A percentile compares a stretch with the other conserved stretches of the same genome.
Conservation (phyloP, 495 filamentous ascomycete species). For the Neurospora sp. region DNA sequence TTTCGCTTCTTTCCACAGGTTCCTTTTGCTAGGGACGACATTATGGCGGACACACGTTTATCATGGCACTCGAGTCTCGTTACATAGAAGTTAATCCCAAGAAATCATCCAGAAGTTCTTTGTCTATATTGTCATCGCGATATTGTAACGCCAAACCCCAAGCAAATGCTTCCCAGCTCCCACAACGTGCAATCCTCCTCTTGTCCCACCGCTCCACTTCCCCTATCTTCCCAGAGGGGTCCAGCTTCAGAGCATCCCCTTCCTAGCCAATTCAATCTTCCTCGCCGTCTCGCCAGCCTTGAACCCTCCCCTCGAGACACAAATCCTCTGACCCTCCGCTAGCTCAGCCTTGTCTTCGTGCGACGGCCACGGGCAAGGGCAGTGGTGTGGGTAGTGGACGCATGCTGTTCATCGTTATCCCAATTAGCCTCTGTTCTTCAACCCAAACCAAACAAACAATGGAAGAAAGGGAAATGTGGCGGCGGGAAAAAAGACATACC, state of each 20-base stretch:
- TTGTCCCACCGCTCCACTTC: neutral
- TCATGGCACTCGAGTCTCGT: neutral
- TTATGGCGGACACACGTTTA: neutral
- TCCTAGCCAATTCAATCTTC: constrained; percentile 72
- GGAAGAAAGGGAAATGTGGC: neutral
- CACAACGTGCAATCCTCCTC: neutral
- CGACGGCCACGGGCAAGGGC: constrained; percentile 72
- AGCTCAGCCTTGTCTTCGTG: constrained; percentile 86
- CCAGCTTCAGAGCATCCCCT: constrained; percentile 75
- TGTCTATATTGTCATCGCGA: neutral
- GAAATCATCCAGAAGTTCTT: neutral
- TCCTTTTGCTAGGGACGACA: neutral
- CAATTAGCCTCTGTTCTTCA: neutral
- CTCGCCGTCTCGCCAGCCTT: constrained; percentile 61
- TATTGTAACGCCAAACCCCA: neutral
- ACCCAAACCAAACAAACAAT: neutral
- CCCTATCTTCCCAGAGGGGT: too few species aligned
- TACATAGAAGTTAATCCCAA: neutral
- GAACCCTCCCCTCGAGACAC: constrained; percentile 73
- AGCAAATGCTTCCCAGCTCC: neutral
- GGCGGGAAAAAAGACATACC: constrained; percentile 21
- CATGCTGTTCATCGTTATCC: constrained; percentile 43
- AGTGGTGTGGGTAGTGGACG: constrained; percentile 89
- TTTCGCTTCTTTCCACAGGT: neutral
- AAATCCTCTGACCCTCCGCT: constrained; percentile 70